A percentile compares a stretch with the other conserved stretches of the same genome.
Conservation (phyloP, 2,329 filamentous ascomycete genomes). For the Fusarium sublunatum region DNA sequence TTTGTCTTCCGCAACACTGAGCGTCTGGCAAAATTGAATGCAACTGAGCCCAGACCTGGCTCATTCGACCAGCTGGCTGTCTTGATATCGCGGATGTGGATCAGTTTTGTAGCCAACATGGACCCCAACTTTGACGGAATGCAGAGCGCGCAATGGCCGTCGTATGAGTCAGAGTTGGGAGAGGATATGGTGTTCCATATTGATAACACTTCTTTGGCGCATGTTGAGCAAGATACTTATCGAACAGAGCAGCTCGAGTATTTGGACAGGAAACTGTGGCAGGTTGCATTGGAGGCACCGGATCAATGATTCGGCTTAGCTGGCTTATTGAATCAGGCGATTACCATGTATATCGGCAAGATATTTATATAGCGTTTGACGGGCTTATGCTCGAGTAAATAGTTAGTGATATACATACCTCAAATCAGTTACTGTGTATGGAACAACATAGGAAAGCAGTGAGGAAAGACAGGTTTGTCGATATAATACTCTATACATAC, state of each 20-base stretch:
- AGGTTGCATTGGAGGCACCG: constrained; percentile 6
- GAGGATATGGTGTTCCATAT: constrained; percentile 29
- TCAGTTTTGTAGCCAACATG: constrained; percentile 18
- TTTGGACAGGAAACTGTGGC: constrained; percentile 29
- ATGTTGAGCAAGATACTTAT: constrained; percentile 22
- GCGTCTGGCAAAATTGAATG: constrained; percentile 6
- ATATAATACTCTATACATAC: too few relatives aligned
- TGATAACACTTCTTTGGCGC: constrained; percentile 3
- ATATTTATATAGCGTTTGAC: too few relatives aligned
- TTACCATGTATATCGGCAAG: too few relatives aligned
- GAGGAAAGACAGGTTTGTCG: too few relatives aligned
- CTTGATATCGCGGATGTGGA: constrained; percentile 29
- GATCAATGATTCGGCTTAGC: too few relatives aligned
- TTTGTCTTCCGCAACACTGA: constrained; percentile 25
- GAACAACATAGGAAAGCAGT: too few relatives aligned
- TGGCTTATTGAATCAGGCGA: too few relatives aligned
- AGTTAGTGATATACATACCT: too few relatives aligned
- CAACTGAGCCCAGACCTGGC: constrained; percentile 4
- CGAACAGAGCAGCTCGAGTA: constrained; percentile 31
- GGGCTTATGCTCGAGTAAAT: too few relatives aligned
- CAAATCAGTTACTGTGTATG: too few relatives aligned
- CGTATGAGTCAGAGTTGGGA: background rate
- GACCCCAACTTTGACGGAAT: constrained; percentile 25
- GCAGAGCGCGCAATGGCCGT: constrained; percentile 10
- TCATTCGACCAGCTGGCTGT: constrained; percentile 15